Base-by-base conservation (phyloP, 352 stramenopile genomes). In the Pythium monospermum region DNA sequence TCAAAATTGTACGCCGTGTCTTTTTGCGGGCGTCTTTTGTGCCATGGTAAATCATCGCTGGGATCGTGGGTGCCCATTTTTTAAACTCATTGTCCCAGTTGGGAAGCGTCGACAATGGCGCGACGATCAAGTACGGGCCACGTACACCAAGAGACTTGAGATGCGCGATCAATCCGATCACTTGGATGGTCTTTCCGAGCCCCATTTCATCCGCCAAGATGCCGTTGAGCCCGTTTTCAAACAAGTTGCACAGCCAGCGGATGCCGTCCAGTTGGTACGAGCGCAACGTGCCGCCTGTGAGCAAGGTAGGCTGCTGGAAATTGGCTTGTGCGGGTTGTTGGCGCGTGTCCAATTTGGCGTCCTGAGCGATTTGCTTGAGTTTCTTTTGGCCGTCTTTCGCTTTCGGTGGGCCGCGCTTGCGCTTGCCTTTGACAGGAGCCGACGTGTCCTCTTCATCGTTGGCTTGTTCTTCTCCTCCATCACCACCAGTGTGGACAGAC, bases 21-120 rank as follows among this genome's bases (percentile, higher is more conserved):
- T 60, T 43, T 12, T 61, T 67, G 10, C 84, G 84, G 10, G 68
- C 58, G 12, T 68, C 41, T 8, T 64, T 73, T 0, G 66, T 92
- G 18, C 97, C 98, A 68, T 99, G 96, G 66, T 99, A 99, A 4
- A 99, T 85, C 26, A 99, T 76, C 7, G 85, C 92, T 32, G 98
- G 98, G 42, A 99, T 91, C 44, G 74, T 72, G 3, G 84, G 84
- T 23, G 76, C 64, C 73, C 76, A 93, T 56, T 85, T 85, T 26
- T 59, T 55, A 56, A 94, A 94, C 63, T 94, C 84, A 10, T 96
- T 74, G 30, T 98, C 66, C 98, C 98, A 99, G 71, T 99, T 98
- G 31, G 90, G 83, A 28, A 99, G 77, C 25, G 97, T 99, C 19
- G 94, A 99, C 7, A 99, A 76, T 15, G 97, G 97, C 23, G 95